Base-by-base conservation (phyloP, 2,329 filamentous ascomycete genomes). In the Teratosphaeria pseudoeucalypti region DNA sequence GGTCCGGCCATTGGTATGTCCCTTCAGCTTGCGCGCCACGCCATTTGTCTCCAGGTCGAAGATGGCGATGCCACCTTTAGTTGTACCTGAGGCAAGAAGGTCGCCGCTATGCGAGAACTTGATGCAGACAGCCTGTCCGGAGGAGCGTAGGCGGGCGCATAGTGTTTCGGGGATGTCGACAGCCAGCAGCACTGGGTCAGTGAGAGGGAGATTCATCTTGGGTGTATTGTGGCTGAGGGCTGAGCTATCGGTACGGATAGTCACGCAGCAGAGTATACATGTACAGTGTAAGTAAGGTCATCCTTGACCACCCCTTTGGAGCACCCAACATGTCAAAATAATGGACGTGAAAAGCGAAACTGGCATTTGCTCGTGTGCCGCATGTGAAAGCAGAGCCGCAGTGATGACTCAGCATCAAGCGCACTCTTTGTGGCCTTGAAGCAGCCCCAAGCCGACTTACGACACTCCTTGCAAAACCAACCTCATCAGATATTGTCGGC, bases 1-100 rank as follows among this genome's bases (percentile, higher is more conserved):
- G 72, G 94, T 92, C 71, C 90, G 87, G 27, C 71, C 71, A 11
- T 67, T 62, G 56, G 89, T 95, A 76, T 99, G 94, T 12, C 92
- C 94, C 65, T 90, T 85, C 64, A 99, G 79, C 76, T 97, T 99
- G 71, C 91, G 87, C 60, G 94, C 94, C 4, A 97, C 90, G 43
- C 94, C 92, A 81, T 95, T 95, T 10, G 95, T 99, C 76, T 99
- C 95, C 56, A 97, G 85, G 72, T 99, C 94, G 82, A 95, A 99
- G 54, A 99, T 88, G 58, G 95, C 90, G 49, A 99, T 88, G 5
- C 90, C 94, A 66, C 94, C 94, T 76, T 99, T 94, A 63, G 84
- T 79, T 71, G 94, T 87, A 64, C 94, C 94, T 34, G 92, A 95
- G 53, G 94, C 94, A 64, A 99, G 85, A 68, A 94, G 92, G 75